Evolutionary conservation across 106 monocot genomes (phyloP), one percentile per base, ranked within the genome.

Genomic region (Chionographis japonica): DNA sequence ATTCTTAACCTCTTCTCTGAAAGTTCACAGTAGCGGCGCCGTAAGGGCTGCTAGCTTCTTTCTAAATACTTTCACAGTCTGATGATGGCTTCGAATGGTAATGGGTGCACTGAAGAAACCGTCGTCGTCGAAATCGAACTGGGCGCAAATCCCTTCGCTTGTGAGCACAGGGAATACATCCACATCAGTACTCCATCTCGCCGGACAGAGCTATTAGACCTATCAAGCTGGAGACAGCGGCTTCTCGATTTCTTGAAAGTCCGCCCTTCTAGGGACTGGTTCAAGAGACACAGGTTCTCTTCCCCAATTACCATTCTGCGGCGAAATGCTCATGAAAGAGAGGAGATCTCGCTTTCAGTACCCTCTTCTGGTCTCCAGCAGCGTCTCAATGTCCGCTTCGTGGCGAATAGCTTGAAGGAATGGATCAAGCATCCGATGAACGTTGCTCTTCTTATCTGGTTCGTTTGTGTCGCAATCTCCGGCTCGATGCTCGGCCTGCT

Each of bases 391-490:
- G 4, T 13, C 13, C 40, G 35, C n/a, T 77, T 82, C 69, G 58
- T 72, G 3, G 6, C 42, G 3, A 40, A 42, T 3, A 12, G 52
- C 18, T 68, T 40, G 72, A 68, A 69, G 20, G 77, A 77, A 57
- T 77, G 82, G 82, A 64, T 82, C 4, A 64, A 73, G 12, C 72
- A 82, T 39, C 82, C 82, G 0, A 69, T 52, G 72, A 72, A 82
- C 50, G 51, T 63, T 15, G 77, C 82, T 40, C 75, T 82, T 12
- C 63, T 73, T 8, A 10, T 82, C 39, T 82, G 82, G 82, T 57
- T 61, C 16, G 38, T 69, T 15, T 73, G 68, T 37, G 82, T 82
- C 15, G 77, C 77, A 2, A 8, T 56, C 13, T 73, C 75, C 9
- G 49, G 40, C 62, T 5, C 52, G 3, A 72, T 82, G 63, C 73